Base-by-base conservation (phyloP, 2,329 filamentous ascomycete species). In the Chaetothyriales sp. region DNA sequence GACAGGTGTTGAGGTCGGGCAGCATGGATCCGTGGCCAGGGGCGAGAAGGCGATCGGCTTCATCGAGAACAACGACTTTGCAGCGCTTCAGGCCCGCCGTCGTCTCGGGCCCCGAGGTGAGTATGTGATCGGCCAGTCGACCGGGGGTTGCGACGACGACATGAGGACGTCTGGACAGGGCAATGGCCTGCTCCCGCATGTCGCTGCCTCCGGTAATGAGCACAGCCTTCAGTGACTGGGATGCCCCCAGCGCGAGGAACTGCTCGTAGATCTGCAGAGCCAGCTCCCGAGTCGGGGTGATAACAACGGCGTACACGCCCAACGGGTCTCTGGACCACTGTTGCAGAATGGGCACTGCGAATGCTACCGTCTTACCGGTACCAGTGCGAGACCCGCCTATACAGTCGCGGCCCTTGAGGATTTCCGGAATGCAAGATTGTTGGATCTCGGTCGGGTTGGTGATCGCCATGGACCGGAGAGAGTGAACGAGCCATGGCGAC, bases 221-320 rank as follows among this genome's bases (percentile, higher is more conserved):
- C 44, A 90, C 75, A 3, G 84, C 81, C 66, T 95, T 95, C 58
- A 98, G 77, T 51, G 82, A 84, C 62, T 95, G 87, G 0, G 86
- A 84, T 3, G 88, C 81, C 2, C 87, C 90, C 50, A 98, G 87
- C 12, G 92, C 92, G 63, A 87, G 87, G 71, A 96, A 83, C 66
- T 98, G 92, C 69, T 98, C 92, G 65, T 83, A 93, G 47, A 98
- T 95, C 65, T 98, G 92, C 19, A 96, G 77, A 3, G 92, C 92
- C 52, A 98, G 78, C 70, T 98, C 92, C 61, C 86, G 78, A 5
- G 87, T 95, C 18, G 88, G 89, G 7, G 92, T 98, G 62, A 98
- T 70, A 12, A 98, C 79, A 5, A 98, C 72, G 1, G 80, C 90
- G 66, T 86, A 98, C 60, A 96, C 90, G 44, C 87, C 92, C 53